Evolutionary conservation across 2,329 filamentous ascomycete species (phyloP), one percentile per base, ranked within the genome.

Genomic region (Pyrenochaeta sp.): DNA sequence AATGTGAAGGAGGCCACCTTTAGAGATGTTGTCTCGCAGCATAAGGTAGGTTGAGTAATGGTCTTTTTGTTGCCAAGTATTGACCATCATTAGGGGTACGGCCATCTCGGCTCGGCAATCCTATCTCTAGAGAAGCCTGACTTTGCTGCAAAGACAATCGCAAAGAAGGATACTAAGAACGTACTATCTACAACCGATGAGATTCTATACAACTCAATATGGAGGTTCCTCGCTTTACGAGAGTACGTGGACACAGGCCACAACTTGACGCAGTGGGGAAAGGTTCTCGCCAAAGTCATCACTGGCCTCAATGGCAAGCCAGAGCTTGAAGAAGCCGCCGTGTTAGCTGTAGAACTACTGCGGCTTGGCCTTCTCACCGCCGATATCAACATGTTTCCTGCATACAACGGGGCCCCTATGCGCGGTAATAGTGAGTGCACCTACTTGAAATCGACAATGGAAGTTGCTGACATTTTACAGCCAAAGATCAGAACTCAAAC

Each of bases 211-310:
- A 91, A 97, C 66, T 86, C 89, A 6, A 83, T 94, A 53, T 97
- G 92, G 90, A 87, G 92, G 49, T 95, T 97, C 76, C 82, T 99
- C 18, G 91, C 97, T 70, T 82, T 98, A 43, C 87, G 93, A 54
- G 92, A 89, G 20, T 99, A 97, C 68, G 83, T 96, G 41, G 86
- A 95, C 63, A 83, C 87, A 45, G 83, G 85, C 54, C 94, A 98
- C 75, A 85, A 88, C 54, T 82, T 97, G 56, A 97, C 93, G 7
- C 77, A 81, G 7, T 97, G 92, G 92, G 95, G 71, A 14, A 87
- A 88, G 65, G 91, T 91, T 17, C 81, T 98, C 33, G 87, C 87
- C 27, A 85, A 85, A 27, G 88, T 90, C 3, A 78, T 96, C 21
- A 80, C 87, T 51, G 79, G 83, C 7, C 77, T 93, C 79, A 86